Conservation (phyloP, 495 filamentous ascomycete genomes). For the Talaromyces proteolyticus region DNA sequence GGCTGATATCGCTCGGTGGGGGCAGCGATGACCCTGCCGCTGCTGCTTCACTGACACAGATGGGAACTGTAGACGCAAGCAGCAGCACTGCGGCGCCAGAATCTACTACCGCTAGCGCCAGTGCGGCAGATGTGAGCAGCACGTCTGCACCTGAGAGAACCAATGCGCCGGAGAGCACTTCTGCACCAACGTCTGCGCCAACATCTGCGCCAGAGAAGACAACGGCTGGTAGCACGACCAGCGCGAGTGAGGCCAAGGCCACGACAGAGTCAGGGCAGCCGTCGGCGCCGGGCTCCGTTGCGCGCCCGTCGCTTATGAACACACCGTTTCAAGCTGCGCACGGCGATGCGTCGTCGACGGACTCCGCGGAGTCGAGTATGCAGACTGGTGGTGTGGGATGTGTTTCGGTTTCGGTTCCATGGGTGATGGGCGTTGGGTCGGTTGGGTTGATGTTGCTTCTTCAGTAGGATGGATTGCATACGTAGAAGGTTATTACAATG, state of each 20-base stretch:
- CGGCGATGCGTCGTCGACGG: neutral
- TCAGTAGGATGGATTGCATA: neutral
- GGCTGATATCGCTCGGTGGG: conserved; percentile 22
- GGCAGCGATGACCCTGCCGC: conserved; percentile 13
- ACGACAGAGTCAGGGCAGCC: neutral
- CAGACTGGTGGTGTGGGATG: conserved; percentile 11
- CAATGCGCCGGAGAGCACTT: neutral
- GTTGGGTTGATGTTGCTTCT: neutral
- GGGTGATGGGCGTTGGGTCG: neutral
- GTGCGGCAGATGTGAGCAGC: conserved; percentile 5
- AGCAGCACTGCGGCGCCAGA: neutral
- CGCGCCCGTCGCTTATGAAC: neutral
- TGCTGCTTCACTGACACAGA: neutral
- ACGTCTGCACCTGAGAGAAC: conserved; percentile 11
- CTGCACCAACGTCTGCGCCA: neutral
- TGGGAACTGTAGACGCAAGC: neutral
- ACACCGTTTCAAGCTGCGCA: neutral
- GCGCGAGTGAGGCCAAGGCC: conserved; percentile 5
- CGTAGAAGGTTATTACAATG: no score
- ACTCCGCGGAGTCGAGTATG: conserved; percentile 1
- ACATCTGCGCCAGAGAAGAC: neutral
- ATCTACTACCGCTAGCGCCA: neutral
- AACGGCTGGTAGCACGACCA: conserved; percentile 9
- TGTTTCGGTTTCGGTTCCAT: neutral
- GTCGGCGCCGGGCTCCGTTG: neutral